phyloP scores from a whole-genome alignment of 2,329 filamentous ascomycete genomes.

The Talaromyces sp. region DNA sequence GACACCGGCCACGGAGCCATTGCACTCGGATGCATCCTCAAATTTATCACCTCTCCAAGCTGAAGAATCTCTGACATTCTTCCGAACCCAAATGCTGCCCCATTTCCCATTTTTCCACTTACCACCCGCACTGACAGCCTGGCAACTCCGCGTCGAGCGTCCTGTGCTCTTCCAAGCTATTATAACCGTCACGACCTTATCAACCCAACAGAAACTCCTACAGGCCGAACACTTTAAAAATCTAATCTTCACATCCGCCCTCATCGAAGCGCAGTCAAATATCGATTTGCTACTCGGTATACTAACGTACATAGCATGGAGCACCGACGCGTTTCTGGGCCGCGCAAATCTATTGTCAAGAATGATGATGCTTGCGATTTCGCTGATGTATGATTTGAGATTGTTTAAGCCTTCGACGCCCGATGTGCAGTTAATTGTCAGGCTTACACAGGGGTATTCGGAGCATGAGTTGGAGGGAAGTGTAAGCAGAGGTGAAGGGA shows the following conservation, averaged over 20 bases:
- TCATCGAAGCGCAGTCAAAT: constrained; percentile 29
- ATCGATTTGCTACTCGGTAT: constrained; percentile 38
- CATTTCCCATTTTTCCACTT: constrained; percentile 37
- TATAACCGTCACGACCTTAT: constrained; percentile 31
- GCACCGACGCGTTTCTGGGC: constrained; percentile 35
- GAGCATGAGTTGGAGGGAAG: constrained; percentile 18
- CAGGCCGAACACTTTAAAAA: constrained; percentile 32
- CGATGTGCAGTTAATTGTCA: constrained; percentile 31
- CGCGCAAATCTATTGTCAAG: constrained; percentile 31
- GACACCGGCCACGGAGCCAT: not conserved
- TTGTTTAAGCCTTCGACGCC: constrained; percentile 31
- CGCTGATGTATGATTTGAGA: constrained; percentile 37
- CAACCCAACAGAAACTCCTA: constrained; percentile 26
- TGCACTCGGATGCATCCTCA: constrained; percentile 1
- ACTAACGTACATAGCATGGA: constrained; percentile 40
- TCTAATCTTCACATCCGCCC: constrained; percentile 27
- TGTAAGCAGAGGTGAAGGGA: constrained; percentile 13
- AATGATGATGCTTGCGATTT: constrained; percentile 39
- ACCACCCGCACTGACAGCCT: constrained; percentile 25
- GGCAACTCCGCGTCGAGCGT: constrained; percentile 31
- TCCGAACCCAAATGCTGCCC: constrained; percentile 35
- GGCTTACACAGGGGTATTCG: constrained; percentile 28
- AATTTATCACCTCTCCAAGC: constrained; percentile 16
- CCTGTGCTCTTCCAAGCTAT: constrained; percentile 40
- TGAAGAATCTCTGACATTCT: constrained; percentile 27